Conservation (phyloP, 345 rosid species). For the Noccaea bulbosa region DNA sequence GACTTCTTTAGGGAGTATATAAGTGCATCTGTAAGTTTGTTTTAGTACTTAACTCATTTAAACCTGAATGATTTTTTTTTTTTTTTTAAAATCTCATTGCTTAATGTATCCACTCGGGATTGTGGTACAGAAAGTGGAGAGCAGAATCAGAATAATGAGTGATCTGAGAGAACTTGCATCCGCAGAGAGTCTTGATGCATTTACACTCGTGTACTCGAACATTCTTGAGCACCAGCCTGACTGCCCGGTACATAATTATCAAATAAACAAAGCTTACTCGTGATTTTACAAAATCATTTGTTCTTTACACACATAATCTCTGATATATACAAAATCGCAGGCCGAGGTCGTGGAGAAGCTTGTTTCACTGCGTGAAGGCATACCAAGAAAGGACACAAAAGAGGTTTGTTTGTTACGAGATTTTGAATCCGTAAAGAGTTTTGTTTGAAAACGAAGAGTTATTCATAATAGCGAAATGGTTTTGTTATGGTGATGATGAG, state of each 20-base stretch:
- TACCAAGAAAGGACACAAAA: slow-evolving; percentile 94
- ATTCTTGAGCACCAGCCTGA: slow-evolving; percentile 98
- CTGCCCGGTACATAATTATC: slow-evolving; percentile 70
- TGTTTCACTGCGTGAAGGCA: slow-evolving; percentile 92
- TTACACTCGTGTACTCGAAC: slow-evolving; percentile 90
- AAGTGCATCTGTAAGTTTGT: slow-evolving; percentile 74
- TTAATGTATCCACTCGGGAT: slow-evolving; percentile 13
- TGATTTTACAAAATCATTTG: slow-evolving; percentile 6
- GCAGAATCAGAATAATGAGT: slow-evolving; percentile 81
- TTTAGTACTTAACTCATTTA: not conserved
- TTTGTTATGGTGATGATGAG: slow-evolving; percentile 30
- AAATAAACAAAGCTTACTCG: slow-evolving; percentile 27
- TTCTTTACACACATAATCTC: not conserved
- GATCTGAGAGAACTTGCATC: slow-evolving; percentile 99
- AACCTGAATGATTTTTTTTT: not conserved
- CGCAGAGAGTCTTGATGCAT: slow-evolving; percentile 94
- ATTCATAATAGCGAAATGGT: not conserved
- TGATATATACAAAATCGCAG: slow-evolving; percentile 47
- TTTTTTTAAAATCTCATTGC: not conserved
- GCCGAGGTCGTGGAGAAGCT: slow-evolving; percentile 98
- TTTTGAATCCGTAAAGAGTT: not conserved
- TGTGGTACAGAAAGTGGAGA: slow-evolving; percentile 83
- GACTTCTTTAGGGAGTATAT: slow-evolving; percentile 97
- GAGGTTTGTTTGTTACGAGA: slow-evolving; percentile 47
- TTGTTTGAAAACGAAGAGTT: not conserved